These are phyloP conservation scores for Melanogaster broomeanus DNA, from an alignment of 768 basidiomycete species.

Conservation along the genomic window DNA sequence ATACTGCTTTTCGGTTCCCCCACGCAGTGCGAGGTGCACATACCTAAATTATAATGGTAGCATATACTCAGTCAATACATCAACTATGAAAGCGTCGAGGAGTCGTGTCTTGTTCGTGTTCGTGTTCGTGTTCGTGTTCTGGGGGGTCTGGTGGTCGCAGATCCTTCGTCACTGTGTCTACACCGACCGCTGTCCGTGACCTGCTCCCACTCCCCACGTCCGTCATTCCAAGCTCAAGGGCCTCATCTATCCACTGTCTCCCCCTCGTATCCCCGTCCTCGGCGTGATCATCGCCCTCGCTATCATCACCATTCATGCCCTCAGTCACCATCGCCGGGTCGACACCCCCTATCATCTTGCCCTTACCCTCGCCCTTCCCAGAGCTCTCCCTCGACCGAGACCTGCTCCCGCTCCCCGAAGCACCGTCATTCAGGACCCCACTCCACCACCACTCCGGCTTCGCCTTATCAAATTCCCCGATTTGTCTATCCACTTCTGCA, in stretches of 20 bases:
- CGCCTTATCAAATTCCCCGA: conserved; percentile 2
- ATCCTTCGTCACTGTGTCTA: background rate
- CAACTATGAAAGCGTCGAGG: background rate
- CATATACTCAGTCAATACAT: too few species aligned
- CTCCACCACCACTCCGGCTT: background rate
- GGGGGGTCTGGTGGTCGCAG: background rate
- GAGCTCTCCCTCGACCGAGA: background rate
- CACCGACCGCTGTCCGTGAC: background rate
- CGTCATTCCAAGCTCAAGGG: background rate
- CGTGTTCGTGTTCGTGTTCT: background rate
- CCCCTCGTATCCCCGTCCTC: background rate
- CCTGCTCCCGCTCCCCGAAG: background rate
- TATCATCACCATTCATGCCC: too few species aligned
- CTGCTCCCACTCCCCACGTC: too few species aligned
- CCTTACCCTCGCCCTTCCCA: background rate
- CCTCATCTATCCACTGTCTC: background rate
- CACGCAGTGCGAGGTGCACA: too few species aligned
- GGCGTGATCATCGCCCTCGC: background rate
- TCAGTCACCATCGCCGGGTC: background rate
- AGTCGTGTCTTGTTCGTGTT: background rate
- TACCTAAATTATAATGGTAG: too few species aligned
- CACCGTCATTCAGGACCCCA: background rate
- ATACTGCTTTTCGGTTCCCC: too few species aligned
- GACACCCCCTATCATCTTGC: background rate
- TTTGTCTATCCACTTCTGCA: conserved; percentile 17